Conservation (phyloP, 2,329 filamentous ascomycete species). For the Daldinia sp. region DNA sequence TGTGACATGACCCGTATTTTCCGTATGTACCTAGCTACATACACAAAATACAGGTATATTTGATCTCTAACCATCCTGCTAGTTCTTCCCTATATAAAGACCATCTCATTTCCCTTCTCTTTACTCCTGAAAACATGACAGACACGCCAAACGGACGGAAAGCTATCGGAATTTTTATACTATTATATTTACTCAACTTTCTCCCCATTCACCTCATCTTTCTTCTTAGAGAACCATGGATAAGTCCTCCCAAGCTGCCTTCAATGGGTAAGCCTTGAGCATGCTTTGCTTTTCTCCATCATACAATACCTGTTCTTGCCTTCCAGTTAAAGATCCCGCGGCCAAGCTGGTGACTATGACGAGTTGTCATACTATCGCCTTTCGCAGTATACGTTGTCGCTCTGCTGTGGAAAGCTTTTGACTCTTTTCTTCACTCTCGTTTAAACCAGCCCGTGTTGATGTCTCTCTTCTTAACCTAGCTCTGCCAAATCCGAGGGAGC, state of each 20-base stretch:
- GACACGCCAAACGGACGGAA: background rate
- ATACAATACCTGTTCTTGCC: background rate
- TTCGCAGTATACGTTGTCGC: background rate
- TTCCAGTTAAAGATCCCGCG: background rate
- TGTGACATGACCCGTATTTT: background rate
- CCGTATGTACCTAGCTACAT: too few species aligned
- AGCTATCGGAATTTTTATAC: background rate
- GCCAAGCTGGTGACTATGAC: background rate
- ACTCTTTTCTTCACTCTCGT: background rate
- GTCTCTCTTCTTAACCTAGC: background rate
- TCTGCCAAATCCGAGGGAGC: background rate
- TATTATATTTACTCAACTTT: background rate
- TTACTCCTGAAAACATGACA: background rate
- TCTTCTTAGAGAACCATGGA: background rate
- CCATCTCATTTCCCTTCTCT: background rate
- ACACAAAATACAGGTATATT: too few species aligned
- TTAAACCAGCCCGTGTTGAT: background rate
- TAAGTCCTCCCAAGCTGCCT: background rate
- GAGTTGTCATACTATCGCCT: background rate
- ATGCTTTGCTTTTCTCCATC: background rate
- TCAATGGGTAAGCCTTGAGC: constrained; percentile 12
- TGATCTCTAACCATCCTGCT: background rate
- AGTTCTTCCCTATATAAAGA: background rate
- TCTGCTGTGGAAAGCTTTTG: background rate
- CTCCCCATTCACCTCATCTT: background rate